Conservation (phyloP, 176 grass and related monocot genomes). For the Aegilops longissima region DNA sequence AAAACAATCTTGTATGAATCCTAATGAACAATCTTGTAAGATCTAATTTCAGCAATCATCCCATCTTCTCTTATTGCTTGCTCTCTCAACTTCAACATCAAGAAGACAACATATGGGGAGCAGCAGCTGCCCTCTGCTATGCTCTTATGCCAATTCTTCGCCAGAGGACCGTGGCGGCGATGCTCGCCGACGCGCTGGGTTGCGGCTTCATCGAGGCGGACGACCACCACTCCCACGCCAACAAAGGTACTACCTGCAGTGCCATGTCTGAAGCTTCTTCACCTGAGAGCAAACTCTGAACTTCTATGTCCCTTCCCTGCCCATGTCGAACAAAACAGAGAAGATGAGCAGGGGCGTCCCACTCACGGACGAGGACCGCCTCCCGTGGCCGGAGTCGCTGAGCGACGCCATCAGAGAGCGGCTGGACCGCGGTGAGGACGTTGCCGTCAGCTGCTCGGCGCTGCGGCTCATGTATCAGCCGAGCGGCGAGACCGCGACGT, state of each 20-base stretch:
- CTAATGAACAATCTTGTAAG: constrained; percentile 44
- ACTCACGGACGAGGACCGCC: constrained; percentile 53
- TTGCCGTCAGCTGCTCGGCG: no score
- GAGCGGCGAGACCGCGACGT: no score
- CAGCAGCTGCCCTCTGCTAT: no score
- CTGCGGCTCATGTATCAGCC: constrained; percentile 49
- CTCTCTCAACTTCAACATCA: no score
- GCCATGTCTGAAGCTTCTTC: neutral
- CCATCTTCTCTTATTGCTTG: neutral
- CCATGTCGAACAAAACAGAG: constrained; percentile 21
- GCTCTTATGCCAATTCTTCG: neutral
- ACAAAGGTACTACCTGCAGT: constrained; percentile 44
- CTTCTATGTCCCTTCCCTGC: neutral
- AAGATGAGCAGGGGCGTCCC: constrained; percentile 83
- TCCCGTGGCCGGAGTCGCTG: constrained; percentile 68
- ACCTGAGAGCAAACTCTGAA: neutral
- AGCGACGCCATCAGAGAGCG: constrained; percentile 36
- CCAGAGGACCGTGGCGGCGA: constrained; percentile 65
- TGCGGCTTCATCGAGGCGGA: constrained; percentile 89
- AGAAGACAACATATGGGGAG: neutral
- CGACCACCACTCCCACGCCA: constrained; percentile 72
- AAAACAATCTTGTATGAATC: no score
- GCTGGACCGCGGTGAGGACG: constrained; percentile 38
- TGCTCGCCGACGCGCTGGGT: constrained; percentile 53
- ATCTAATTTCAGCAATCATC: neutral